These are phyloP conservation scores for Penicillium angulare DNA, from an alignment of 495 filamentous ascomycete species.

Conservation along the genomic window DNA sequence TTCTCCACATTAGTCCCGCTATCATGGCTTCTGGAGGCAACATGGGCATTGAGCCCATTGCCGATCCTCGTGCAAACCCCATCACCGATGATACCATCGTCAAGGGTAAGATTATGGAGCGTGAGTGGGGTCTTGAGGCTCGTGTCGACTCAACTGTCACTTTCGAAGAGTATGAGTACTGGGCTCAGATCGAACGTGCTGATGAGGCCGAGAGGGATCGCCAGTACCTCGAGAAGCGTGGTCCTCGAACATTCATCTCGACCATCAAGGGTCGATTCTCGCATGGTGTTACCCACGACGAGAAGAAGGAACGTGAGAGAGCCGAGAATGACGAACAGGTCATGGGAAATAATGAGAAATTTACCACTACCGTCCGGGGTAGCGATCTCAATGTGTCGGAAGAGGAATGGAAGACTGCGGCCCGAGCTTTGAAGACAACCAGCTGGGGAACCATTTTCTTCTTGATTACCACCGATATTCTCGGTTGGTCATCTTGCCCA, in stretches of 20 bases:
- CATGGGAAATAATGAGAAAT: neutral
- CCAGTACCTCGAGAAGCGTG: neutral
- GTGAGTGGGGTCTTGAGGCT: constrained; percentile 24
- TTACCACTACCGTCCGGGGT: constrained; percentile 3
- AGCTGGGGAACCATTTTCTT: constrained; percentile 54
- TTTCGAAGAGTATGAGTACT: constrained; percentile 36
- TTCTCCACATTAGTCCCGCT: no score
- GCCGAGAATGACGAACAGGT: constrained; percentile 4
- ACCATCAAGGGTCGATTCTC: constrained; percentile 13
- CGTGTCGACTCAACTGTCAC: constrained; percentile 29
- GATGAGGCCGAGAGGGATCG: constrained; percentile 18
- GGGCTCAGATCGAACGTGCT: constrained; percentile 29
- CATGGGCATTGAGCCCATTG: no score
- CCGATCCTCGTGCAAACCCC: no score
- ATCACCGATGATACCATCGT: no score
- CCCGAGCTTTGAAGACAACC: constrained; percentile 46
- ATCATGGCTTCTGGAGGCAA: no score
- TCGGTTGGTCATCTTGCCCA: constrained; percentile 47
- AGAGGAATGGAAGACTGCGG: constrained; percentile 44
- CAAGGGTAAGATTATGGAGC: no score
- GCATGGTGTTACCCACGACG: no score
- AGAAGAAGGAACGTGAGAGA: no score
- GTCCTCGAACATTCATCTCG: neutral
- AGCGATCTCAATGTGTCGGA: constrained; percentile 22
- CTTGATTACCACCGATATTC: constrained; percentile 62